Percentiles rank a stretch among this genome's conserved stretches.
Conservation (phyloP, 2,329 filamentous ascomycete species). For the Penicillium sp. region DNA sequence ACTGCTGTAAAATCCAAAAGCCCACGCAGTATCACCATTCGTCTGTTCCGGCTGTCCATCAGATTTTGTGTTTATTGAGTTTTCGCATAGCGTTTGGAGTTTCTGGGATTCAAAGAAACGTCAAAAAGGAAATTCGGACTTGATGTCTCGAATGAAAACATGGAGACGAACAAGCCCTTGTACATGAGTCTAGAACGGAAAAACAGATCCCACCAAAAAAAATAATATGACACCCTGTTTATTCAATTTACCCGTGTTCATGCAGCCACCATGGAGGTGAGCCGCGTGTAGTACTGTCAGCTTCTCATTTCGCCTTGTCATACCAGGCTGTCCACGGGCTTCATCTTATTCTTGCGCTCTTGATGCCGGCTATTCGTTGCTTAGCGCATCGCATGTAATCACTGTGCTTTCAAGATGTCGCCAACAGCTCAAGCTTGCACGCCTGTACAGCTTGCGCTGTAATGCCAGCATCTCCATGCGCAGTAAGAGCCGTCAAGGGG, state of each 20-base stretch:
- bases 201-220: constrained; percentile 14
- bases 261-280: not conserved
- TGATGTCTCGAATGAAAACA: constrained; percentile 15
- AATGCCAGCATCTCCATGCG: too few species aligned
- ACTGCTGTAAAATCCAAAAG: constrained; percentile 54
- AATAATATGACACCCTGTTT: constrained; percentile 20
- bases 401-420: too few species aligned
- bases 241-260: not conserved
- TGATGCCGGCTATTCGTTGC: not conserved
- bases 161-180: constrained; percentile 15
- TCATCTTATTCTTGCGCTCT: too few species aligned
- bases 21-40: constrained; percentile 5
- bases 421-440: too few species aligned
- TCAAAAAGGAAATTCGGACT: constrained; percentile 19
- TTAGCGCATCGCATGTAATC: not conserved
- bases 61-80: constrained; percentile 23
- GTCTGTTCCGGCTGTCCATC: constrained; percentile 19
- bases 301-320: not conserved
- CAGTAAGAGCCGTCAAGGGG: too few species aligned
- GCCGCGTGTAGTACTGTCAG: not conserved
- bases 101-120: constrained; percentile 32
- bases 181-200: constrained; percentile 22
- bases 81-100: constrained; percentile 44
- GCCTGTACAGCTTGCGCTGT: too few species aligned
- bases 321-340: too few species aligned